Evolutionary conservation across 345 rosid genomes (phyloP), one percentile per base, ranked within the genome.

Genomic region (Zanthoxylum bungeanum): DNA sequence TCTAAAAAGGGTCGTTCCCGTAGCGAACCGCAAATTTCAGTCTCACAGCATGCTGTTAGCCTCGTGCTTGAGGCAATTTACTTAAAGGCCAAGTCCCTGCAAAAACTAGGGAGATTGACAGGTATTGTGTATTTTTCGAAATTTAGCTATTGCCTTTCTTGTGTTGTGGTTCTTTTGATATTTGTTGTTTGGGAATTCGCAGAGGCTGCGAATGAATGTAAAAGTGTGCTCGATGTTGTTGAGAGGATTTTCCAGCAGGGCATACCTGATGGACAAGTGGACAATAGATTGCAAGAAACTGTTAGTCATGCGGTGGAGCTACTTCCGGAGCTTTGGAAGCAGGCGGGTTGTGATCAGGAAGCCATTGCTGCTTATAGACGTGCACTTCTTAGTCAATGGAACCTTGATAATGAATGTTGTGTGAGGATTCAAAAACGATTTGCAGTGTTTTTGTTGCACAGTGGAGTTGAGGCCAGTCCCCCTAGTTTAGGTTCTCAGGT

Each of bases 131-230:
- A 46, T 68, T 65, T 30, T 24, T 64, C 11, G 62, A 55, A 62
- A 70, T 58, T n/a, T n/a, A n/a, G n/a, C n/a, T n/a, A n/a, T 24
- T 11, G 30, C 9, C 5, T 39, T 56, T 47, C 21, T 19, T 16
- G 10, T 31, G 28, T 66, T 51, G 22, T 24, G 59, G 42, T 68
- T 60, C 67, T 65, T 70, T 47, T 42, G 66, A 71, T 51, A 60
- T 47, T 57, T 57, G 66, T 79, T 51, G 30, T 42, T 30, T 52
- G 51, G 75, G 46, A 34, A 40, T 71, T 63, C 73, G 81, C 86
- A 92, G 98, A 94, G 79, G 97, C 98, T 75, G 95, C 97, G 68
- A 61, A 63, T 6, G 97, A 94, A 78, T 87, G 97, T 83, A 85
- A 73, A 83, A 88, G 84, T 52, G 95, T 94, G 78, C 95, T 94